A percentile compares a stretch with the other conserved stretches of the same genome.
These are phyloP conservation scores for Septoria linicola DNA, from an alignment of 2,329 filamentous ascomycete species.

Conservation along the genomic window DNA sequence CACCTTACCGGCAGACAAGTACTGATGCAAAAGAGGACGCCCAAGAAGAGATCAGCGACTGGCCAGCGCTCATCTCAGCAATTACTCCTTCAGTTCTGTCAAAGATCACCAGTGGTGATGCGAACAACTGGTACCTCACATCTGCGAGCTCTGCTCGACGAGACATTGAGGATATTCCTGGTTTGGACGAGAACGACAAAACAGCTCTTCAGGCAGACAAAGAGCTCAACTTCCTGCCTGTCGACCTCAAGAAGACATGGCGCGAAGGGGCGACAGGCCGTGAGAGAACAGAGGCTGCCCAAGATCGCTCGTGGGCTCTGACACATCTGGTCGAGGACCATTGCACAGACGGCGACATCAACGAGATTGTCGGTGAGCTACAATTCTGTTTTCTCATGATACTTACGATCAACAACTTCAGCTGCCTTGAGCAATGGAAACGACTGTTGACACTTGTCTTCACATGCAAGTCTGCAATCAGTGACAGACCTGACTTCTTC, in stretches of 20 bases:
- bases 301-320: slow-evolving; percentile 63
- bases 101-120: slow-evolving; percentile 50
- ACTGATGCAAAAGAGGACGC: slow-evolving; percentile 30
- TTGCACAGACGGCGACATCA: slow-evolving; percentile 36
- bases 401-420: slow-evolving; percentile 64
- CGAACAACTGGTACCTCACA: slow-evolving; percentile 55
- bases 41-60: slow-evolving; percentile 50
- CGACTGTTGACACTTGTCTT: slow-evolving; percentile 57
- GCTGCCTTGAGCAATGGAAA: slow-evolving; percentile 66
- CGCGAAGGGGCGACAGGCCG: slow-evolving; percentile 59
- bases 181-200: slow-evolving; percentile 43
- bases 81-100: slow-evolving; percentile 52
- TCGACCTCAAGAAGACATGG: slow-evolving; percentile 64
- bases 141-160: slow-evolving; percentile 57
- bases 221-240: slow-evolving; percentile 56
- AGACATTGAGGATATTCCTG: slow-evolving; percentile 61
- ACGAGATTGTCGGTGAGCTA: slow-evolving; percentile 55
- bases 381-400: slow-evolving; percentile 64
- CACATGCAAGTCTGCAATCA: slow-evolving; percentile 55
- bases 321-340: slow-evolving; percentile 51
- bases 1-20: slow-evolving; percentile 48
- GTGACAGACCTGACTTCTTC: slow-evolving; percentile 52
- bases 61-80: slow-evolving; percentile 51
- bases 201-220: slow-evolving; percentile 39
- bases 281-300: slow-evolving; percentile 61